phyloP scores from a whole-genome alignment of 305 asterid species.

The Solanum hybrid region DNA sequence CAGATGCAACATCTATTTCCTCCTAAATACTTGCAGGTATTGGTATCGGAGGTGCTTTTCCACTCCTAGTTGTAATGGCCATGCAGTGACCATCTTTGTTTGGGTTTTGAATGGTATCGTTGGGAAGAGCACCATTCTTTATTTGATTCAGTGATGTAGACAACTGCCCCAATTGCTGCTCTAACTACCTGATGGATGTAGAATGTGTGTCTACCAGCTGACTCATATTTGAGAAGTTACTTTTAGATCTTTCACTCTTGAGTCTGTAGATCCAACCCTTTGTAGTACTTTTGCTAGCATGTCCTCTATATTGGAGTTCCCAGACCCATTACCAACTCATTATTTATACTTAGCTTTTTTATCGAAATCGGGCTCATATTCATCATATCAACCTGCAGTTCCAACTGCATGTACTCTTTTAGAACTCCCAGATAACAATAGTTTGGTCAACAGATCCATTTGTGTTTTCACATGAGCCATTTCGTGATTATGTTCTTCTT shows the following conservation, averaged over 20 bases:
- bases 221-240: not conserved
- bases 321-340: too few species aligned
- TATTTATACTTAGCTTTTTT: too few species aligned
- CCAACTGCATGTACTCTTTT: too few species aligned
- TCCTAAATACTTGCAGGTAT: too few species aligned
- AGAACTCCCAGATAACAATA: too few species aligned
- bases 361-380: too few species aligned
- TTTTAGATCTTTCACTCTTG: not conserved
- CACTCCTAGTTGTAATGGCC: not conserved
- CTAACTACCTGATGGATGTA: not conserved
- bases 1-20: not conserved
- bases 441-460: too few species aligned
- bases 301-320: too few species aligned
- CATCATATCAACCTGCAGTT: too few species aligned
- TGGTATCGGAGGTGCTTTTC: fast-evolving
- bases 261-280: not conserved
- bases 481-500: too few species aligned
- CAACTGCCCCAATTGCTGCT: not conserved
- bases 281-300: too few species aligned
- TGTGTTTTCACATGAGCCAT: too few species aligned
- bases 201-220: not conserved
- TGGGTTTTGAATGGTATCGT: not conserved
- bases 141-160: not conserved
- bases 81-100: not conserved
- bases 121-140: not conserved